Evolutionary conservation across 495 filamentous ascomycete species (phyloP).

Genomic region (Aspergillus cavernicola): DNA sequence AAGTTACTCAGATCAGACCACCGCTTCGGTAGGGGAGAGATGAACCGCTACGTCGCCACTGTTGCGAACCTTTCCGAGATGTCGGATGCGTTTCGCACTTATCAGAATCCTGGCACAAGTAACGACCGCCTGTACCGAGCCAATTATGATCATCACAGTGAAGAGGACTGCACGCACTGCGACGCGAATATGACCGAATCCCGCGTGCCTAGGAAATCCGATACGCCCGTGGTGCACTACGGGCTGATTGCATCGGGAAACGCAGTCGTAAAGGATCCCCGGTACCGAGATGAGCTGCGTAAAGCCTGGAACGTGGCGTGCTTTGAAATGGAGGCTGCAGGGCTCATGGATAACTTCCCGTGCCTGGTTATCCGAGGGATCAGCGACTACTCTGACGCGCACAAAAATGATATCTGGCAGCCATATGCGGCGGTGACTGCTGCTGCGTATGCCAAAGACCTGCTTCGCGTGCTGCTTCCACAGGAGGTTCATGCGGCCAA

Average conservation of each 20-base stretch:
- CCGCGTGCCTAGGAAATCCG: not conserved
- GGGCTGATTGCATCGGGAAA: not conserved
- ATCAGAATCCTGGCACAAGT: not conserved
- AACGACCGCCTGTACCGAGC: conserved; percentile 1
- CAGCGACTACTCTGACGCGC: not conserved
- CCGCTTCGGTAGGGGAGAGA: conserved; percentile 10
- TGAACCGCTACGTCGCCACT: conserved; percentile 6
- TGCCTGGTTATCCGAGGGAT: not conserved
- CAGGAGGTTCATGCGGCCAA: conserved; percentile 5
- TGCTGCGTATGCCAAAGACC: not conserved
- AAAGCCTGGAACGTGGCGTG: not conserved
- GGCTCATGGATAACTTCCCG: too few species aligned
- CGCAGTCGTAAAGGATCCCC: not conserved
- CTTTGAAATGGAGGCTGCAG: not conserved
- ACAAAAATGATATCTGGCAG: not conserved
- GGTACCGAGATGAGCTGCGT: not conserved
- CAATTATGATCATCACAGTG: not conserved
- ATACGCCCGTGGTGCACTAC: not conserved
- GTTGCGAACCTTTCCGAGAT: conserved; percentile 1
- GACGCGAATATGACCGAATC: not conserved
- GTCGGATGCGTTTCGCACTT: not conserved
- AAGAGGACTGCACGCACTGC: not conserved
- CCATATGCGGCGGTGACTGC: not conserved
- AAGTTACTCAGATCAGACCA: conserved; percentile 8
- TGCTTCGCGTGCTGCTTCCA: conserved; percentile 1